These are phyloP conservation scores for Suillus luteus DNA, from an alignment of 768 basidiomycete genomes.

Conservation along the genomic window DNA sequence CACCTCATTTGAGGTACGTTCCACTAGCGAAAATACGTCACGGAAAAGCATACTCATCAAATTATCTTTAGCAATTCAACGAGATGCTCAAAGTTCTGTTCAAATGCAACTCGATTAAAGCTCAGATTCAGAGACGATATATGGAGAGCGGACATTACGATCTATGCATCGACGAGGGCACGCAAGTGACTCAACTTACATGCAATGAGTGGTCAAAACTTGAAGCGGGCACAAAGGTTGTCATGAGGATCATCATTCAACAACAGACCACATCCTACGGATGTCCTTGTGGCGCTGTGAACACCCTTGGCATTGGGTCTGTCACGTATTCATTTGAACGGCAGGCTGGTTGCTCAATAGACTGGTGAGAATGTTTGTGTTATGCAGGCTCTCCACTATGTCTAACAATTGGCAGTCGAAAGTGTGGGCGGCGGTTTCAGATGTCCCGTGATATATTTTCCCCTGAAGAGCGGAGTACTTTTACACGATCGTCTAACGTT, in stretches of 20 bases:
- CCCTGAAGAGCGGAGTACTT: not conserved
- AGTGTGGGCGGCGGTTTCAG: slow-evolving; percentile 30
- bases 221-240: slow-evolving; percentile 26
- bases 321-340: not conserved
- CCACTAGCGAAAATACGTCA: not conserved
- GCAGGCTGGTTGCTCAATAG: not conserved
- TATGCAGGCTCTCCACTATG: slow-evolving; percentile 8
- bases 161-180: slow-evolving; percentile 11
- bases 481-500: not conserved
- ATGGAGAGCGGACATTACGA: slow-evolving; percentile 28
- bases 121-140: slow-evolving; percentile 19
- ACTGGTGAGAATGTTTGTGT: slow-evolving; percentile 12
- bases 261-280: slow-evolving; percentile 9
- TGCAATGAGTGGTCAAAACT: slow-evolving; percentile 3
- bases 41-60: not conserved
- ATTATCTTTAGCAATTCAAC: slow-evolving; percentile 14
- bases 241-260: slow-evolving; percentile 20
- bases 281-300: slow-evolving; percentile 18
- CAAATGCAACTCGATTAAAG: slow-evolving; percentile 20
- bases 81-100: slow-evolving; percentile 14
- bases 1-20: slow-evolving; percentile 27
- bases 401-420: slow-evolving; percentile 17
- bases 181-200: not conserved
- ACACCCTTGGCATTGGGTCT: not conserved
- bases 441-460: slow-evolving; percentile 3